phyloP scores from a whole-genome alignment of 2,329 filamentous ascomycete genomes.

The Sclerotinia minor region DNA sequence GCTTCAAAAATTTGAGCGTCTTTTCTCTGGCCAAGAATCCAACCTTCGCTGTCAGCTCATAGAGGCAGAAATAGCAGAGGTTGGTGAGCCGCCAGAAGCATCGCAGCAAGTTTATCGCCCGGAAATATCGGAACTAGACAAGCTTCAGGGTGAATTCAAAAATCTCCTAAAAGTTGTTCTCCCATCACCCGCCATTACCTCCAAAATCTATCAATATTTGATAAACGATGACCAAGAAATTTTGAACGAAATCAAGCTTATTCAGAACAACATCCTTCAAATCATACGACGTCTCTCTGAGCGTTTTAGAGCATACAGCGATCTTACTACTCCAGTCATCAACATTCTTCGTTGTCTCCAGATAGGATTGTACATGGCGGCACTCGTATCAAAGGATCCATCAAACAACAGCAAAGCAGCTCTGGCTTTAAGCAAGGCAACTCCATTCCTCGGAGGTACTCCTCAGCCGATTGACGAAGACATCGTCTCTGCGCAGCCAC shows the following conservation, averaged over 20 bases:
- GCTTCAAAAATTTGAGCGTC: slow-evolving; percentile 63
- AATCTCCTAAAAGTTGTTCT: slow-evolving; percentile 62
- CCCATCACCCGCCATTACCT: slow-evolving; percentile 28
- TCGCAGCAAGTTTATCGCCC: slow-evolving; percentile 72
- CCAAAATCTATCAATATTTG: slow-evolving; percentile 32
- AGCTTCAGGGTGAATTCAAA: slow-evolving; percentile 80
- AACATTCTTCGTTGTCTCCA: slow-evolving; percentile 78
- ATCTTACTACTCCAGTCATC: slow-evolving; percentile 75
- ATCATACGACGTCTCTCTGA: slow-evolving; percentile 69
- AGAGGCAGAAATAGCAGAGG: slow-evolving; percentile 57
- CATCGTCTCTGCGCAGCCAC: slow-evolving; percentile 31
- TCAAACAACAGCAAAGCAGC: slow-evolving; percentile 26
- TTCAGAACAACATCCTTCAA: slow-evolving; percentile 61
- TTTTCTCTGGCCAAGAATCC: slow-evolving; percentile 66
- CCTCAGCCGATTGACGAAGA: slow-evolving; percentile 27
- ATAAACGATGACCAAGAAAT: slow-evolving; percentile 45
- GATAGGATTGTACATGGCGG: slow-evolving; percentile 68
- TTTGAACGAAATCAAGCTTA: slow-evolving; percentile 44
- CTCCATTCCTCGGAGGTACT: slow-evolving; percentile 57
- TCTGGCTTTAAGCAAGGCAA: slow-evolving; percentile 46
- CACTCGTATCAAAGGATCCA: slow-evolving; percentile 24
- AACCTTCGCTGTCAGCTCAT: slow-evolving; percentile 67
- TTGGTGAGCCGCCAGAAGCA: slow-evolving; percentile 67
- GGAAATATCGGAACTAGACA: slow-evolving; percentile 61
- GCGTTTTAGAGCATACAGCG: slow-evolving; percentile 77